These are phyloP conservation scores for Neurospora hispaniola DNA, from an alignment of 495 filamentous ascomycete species.

Conservation along the genomic window DNA sequence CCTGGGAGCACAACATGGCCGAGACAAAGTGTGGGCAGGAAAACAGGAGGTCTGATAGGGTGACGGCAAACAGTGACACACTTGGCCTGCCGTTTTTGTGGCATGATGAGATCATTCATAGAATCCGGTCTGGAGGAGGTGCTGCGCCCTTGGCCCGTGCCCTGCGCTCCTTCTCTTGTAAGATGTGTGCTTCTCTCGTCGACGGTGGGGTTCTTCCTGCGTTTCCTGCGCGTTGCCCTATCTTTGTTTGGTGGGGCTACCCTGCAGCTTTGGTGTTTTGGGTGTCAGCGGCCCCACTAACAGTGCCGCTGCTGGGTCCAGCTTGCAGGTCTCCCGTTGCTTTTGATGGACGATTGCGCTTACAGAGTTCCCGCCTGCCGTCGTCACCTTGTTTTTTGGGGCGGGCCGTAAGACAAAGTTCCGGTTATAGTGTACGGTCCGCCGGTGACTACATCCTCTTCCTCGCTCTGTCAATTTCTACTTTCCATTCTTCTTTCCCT, in stretches of 20 bases:
- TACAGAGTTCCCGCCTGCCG: not conserved
- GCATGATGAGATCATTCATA: conserved; percentile 27
- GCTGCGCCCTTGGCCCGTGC: not conserved
- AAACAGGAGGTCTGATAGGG: not conserved
- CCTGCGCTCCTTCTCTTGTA: not conserved
- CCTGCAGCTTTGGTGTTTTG: not conserved
- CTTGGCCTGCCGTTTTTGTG: conserved; percentile 9
- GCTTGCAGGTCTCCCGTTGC: conserved; percentile 9
- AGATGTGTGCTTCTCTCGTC: not conserved
- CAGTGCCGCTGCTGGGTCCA: not conserved
- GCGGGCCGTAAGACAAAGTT: not conserved
- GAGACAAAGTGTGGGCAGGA: not conserved
- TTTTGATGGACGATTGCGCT: conserved; percentile 1
- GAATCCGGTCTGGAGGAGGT: not conserved
- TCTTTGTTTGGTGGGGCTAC: not conserved
- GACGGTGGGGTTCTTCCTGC: not conserved
- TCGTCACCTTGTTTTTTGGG: not conserved
- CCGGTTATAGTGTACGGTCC: not conserved
- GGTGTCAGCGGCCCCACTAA: not conserved
- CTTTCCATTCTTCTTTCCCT: not conserved
- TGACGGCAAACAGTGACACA: conserved; percentile 3
- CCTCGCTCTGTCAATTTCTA: not conserved
- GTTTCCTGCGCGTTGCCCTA: not conserved
- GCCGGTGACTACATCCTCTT: not conserved
- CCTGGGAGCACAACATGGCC: not conserved